Evolutionary conservation across 1,284 basidiomycete genomes (phyloP).

Genomic region (Singerocomus inundabilis): DNA sequence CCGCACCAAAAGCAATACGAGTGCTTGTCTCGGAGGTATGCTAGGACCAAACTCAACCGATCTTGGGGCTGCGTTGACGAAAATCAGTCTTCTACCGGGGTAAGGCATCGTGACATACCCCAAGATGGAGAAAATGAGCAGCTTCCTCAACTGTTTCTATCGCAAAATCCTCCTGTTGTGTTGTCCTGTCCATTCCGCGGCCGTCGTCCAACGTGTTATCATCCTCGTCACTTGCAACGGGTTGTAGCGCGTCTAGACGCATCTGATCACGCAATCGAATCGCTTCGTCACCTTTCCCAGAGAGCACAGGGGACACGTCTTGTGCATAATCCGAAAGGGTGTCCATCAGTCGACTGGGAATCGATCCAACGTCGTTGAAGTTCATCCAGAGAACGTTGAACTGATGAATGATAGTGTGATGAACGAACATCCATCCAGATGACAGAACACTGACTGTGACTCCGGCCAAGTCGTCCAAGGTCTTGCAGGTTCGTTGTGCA

Average conservation of each 20-base stretch:
- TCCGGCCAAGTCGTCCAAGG: slow-evolving; percentile 68
- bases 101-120: slow-evolving; percentile 43
- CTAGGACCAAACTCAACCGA: slow-evolving; percentile 63
- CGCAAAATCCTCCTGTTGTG: slow-evolving; percentile 41
- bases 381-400: slow-evolving; percentile 80
- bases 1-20: slow-evolving; percentile 89
- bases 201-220: slow-evolving; percentile 32
- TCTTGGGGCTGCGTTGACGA: slow-evolving; percentile 55
- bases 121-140: slow-evolving; percentile 62
- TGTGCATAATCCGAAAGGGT: slow-evolving; percentile 46
- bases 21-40: slow-evolving; percentile 70
- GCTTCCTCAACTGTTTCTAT: slow-evolving; percentile 63
- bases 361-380: slow-evolving; percentile 57
- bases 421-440: slow-evolving; percentile 1
- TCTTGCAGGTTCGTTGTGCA: slow-evolving; percentile 68
- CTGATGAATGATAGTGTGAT: slow-evolving; percentile 36
- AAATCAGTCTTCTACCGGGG: slow-evolving; percentile 11
- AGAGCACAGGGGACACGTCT: slow-evolving; percentile 24
- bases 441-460: slow-evolving; percentile 48
- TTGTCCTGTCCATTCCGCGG: slow-evolving; percentile 5
- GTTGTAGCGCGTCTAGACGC: slow-evolving; percentile 63
- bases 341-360: slow-evolving; percentile 64
- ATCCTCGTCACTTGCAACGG: slow-evolving; percentile 37
- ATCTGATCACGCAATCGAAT: slow-evolving; percentile 63
- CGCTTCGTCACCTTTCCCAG: slow-evolving; percentile 37